phyloP scores from a whole-genome alignment of 495 filamentous ascomycete genomes.

The Oidiodendron maius region DNA sequence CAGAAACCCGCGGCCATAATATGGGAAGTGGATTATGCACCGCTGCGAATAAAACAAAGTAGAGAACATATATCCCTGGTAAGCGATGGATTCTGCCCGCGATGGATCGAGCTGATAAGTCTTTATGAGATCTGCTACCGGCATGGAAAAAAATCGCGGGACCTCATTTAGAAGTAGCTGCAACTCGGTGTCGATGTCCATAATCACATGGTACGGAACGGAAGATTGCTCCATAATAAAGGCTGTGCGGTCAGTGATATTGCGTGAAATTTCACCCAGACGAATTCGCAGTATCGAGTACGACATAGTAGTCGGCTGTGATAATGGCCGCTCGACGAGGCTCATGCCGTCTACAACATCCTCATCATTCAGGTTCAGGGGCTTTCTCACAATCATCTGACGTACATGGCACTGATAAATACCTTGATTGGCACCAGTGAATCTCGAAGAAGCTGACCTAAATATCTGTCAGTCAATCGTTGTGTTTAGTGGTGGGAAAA shows the following conservation, averaged over 20 bases:
- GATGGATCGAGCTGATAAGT: background rate
- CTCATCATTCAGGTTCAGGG: constrained; percentile 40
- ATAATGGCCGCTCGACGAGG: constrained; percentile 24
- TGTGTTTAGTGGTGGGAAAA: background rate
- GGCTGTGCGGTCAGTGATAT: constrained; percentile 33
- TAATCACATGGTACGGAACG: constrained; percentile 17
- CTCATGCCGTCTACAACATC: constrained; percentile 33
- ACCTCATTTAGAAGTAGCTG: constrained; percentile 20
- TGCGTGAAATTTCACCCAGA: constrained; percentile 37
- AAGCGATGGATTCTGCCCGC: constrained; percentile 13
- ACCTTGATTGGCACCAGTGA: constrained; percentile 32
- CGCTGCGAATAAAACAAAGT: constrained; percentile 30
- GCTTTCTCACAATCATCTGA: constrained; percentile 39
- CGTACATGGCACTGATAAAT: constrained; percentile 34
- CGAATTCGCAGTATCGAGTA: constrained; percentile 40
- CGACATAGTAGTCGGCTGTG: constrained; percentile 37
- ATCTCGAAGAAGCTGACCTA: constrained; percentile 33
- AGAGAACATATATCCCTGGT: constrained; percentile 31
- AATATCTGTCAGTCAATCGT: background rate
- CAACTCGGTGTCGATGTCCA: constrained; percentile 29
- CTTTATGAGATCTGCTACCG: constrained; percentile 18
- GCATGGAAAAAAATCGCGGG: constrained; percentile 2
- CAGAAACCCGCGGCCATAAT: constrained; percentile 22
- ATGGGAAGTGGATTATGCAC: constrained; percentile 37
- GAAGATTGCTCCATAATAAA: constrained; percentile 13